phyloP scores from a whole-genome alignment of 257 asterid genomes.

The Gentiana dahurica region DNA sequence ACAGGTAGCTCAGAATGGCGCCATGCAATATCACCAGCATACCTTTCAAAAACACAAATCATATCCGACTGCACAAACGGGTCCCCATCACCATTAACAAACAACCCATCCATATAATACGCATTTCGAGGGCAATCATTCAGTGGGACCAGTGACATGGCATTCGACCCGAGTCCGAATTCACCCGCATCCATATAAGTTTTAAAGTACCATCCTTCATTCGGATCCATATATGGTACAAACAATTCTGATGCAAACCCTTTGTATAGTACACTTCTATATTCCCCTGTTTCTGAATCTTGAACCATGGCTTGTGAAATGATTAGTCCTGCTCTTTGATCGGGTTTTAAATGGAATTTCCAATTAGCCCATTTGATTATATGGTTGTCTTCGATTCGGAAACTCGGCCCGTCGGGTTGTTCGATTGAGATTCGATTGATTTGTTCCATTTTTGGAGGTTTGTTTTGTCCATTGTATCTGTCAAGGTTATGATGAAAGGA shows the following conservation, averaged over 20 bases:
- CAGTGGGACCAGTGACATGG: slow-evolving; percentile 58
- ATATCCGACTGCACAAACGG: slow-evolving; percentile 47
- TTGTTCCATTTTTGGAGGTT: slow-evolving; percentile 30
- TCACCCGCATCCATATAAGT: slow-evolving; percentile 85
- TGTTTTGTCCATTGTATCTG: slow-evolving; percentile 16
- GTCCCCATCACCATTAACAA: slow-evolving; percentile 56
- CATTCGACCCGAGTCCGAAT: slow-evolving; percentile 58
- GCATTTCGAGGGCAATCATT: slow-evolving; percentile 76
- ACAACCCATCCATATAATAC: slow-evolving; percentile 50
- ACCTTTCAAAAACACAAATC: slow-evolving; percentile 66
- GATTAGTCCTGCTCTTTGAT: slow-evolving; percentile 61
- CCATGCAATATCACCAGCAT: slow-evolving; percentile 66
- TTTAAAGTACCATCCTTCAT: slow-evolving; percentile 74
- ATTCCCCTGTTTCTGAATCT: slow-evolving; percentile 37
- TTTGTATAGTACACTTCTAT: slow-evolving; percentile 65
- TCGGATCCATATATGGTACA: slow-evolving; percentile 81
- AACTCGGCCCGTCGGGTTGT: slow-evolving; percentile 70
- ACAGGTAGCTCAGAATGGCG: slow-evolving; percentile 57
- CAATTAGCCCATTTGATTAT: slow-evolving; percentile 73
- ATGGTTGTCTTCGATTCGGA: slow-evolving; percentile 34
- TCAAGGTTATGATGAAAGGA: slow-evolving; percentile 9
- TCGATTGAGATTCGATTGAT: slow-evolving; percentile 49
- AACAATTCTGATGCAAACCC: slow-evolving; percentile 73
- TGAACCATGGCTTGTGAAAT: slow-evolving; percentile 48
- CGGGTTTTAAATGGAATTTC: slow-evolving; percentile 74